A percentile compares a stretch with the other conserved stretches of the same genome.
Evolutionary conservation across 495 filamentous ascomycete species (phyloP).

Genomic region (Penicillium coffeae): DNA sequence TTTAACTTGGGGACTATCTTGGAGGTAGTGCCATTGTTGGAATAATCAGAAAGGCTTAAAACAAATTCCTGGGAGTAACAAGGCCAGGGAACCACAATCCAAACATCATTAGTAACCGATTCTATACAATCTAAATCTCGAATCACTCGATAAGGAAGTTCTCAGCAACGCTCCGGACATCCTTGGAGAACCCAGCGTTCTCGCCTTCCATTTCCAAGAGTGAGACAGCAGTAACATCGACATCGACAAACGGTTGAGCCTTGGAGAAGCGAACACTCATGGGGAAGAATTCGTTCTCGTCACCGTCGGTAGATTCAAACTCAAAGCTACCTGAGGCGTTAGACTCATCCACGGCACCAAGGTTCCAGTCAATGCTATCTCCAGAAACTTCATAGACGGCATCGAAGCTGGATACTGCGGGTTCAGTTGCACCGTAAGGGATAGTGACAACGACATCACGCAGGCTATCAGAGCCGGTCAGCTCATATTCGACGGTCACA

Average conservation of each 20-base stretch:
- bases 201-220: constrained; percentile 74
- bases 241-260: constrained; percentile 78
- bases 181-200: constrained; percentile 81
- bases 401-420: constrained; percentile 86
- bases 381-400: constrained; percentile 91
- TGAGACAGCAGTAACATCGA: constrained; percentile 74
- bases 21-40: constrained; percentile 3
- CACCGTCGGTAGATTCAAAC: constrained; percentile 80
- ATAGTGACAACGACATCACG: constrained; percentile 84
- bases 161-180: constrained; percentile 80
- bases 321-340: constrained; percentile 85
- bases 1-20: constrained; percentile 11
- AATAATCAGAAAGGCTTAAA: constrained; percentile 19
- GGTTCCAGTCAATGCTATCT: constrained; percentile 88
- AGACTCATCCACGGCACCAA: constrained; percentile 75
- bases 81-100: constrained; percentile 23
- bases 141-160: constrained; percentile 73
- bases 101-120: constrained; percentile 42
- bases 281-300: constrained; percentile 92
- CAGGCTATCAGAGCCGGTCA: constrained; percentile 69
- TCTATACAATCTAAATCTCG: constrained; percentile 34
- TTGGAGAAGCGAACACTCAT: constrained; percentile 91
- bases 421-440: constrained; percentile 77
- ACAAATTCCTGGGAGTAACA: constrained; percentile 20
- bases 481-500: constrained; percentile 90